A percentile compares a stretch with the other conserved stretches of the same genome.
These are phyloP conservation scores for Pseudogymnoascus sp. DNA, from an alignment of 2,329 filamentous ascomycete species.

Conservation along the genomic window DNA sequence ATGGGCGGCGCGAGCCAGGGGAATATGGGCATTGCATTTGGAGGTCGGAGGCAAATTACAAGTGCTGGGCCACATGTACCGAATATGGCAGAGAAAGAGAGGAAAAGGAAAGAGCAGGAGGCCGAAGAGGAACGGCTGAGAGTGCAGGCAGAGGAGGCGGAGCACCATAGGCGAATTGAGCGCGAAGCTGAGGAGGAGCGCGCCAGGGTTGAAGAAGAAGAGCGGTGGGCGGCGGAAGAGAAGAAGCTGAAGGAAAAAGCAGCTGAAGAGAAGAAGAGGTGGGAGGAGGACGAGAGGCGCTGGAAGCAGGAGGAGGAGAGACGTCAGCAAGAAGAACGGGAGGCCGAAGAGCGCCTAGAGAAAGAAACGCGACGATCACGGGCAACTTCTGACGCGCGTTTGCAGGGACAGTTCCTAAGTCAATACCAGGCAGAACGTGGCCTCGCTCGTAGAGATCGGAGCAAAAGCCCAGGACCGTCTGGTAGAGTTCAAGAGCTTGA, in stretches of 20 bases:
- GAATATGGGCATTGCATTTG: slow-evolving; percentile 88
- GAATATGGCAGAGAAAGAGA: slow-evolving; percentile 76
- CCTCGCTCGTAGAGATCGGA: slow-evolving; percentile 29
- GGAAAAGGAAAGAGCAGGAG: slow-evolving; percentile 46
- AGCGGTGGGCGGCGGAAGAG: slow-evolving; percentile 57
- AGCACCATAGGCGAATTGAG: slow-evolving; percentile 38
- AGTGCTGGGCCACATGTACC: slow-evolving; percentile 71
- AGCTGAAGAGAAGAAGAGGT: slow-evolving; percentile 61
- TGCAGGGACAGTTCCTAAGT: slow-evolving; percentile 77
- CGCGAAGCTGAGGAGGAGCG: slow-evolving; percentile 52
- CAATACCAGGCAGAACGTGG: slow-evolving; percentile 72
- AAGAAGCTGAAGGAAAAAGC: slow-evolving; percentile 48
- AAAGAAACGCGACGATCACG: slow-evolving; percentile 56
- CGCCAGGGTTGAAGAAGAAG: slow-evolving; percentile 54
- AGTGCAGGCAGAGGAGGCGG: slow-evolving; percentile 44
- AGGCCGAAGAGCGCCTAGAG: slow-evolving; percentile 57
- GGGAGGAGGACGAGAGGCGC: slow-evolving; percentile 67
- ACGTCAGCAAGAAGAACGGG: slow-evolving; percentile 62
- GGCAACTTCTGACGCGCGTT: slow-evolving; percentile 52
- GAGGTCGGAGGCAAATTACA: slow-evolving; percentile 86
- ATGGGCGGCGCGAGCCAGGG: slow-evolving; percentile 96
- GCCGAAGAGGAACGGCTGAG: slow-evolving; percentile 53
- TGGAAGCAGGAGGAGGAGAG: slow-evolving; percentile 72
- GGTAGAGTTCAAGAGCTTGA: slow-evolving; percentile 74
- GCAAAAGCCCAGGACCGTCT: slow-evolving; percentile 35